Conservation (phyloP, 129 eudicot species). For the Oenanthe sinensis region DNA sequence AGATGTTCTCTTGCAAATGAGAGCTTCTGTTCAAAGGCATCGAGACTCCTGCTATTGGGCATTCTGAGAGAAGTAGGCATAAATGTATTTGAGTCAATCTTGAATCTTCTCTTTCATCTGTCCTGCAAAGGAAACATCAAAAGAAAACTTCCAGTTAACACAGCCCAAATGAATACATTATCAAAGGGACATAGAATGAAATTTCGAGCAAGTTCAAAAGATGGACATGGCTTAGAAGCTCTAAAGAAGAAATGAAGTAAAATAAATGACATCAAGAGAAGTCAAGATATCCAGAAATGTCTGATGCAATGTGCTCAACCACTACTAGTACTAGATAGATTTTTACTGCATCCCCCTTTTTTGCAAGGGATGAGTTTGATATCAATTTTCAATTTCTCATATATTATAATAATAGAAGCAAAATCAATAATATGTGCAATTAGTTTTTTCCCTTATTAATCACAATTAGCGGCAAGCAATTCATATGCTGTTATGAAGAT, state of each 20-base stretch:
- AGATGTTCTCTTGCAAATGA: background rate
- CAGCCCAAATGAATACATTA: too few relatives aligned
- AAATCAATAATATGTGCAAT: background rate
- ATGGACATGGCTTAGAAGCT: too few relatives aligned
- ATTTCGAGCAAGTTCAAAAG: too few relatives aligned
- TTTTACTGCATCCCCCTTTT: too few relatives aligned
- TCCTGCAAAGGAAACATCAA: too few relatives aligned
- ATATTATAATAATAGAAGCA: background rate
- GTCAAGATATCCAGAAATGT: too few relatives aligned
- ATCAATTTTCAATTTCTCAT: background rate
- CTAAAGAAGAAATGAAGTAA: too few relatives aligned
- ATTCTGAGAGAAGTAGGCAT: conserved; percentile 2
- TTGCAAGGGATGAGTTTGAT: background rate
- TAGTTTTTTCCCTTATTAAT: too few relatives aligned
- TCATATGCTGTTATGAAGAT: too few relatives aligned
- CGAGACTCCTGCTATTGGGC: background rate
- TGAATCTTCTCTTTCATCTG: background rate
- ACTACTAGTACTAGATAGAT: too few relatives aligned
- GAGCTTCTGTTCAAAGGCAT: background rate
- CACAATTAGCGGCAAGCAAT: background rate
- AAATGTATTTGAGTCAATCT: background rate
- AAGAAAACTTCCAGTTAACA: too few relatives aligned
- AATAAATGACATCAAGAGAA: background rate
- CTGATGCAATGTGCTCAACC: background rate
- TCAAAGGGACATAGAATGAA: too few relatives aligned